phyloP scores from a whole-genome alignment of 73 alveolate species.

The Effrenium voratum region DNA sequence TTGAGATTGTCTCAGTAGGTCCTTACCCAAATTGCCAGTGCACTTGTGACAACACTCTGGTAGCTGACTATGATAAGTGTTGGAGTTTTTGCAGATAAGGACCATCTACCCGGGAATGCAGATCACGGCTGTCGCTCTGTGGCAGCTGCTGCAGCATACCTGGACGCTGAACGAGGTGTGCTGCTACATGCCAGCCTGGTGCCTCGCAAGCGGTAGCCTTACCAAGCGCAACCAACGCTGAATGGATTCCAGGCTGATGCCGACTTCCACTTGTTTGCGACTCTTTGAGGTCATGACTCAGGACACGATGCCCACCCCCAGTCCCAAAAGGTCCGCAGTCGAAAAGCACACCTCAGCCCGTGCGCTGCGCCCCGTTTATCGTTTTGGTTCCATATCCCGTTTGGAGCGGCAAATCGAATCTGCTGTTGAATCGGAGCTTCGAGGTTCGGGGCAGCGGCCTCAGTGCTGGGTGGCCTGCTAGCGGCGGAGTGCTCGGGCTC shows the following conservation, averaged over 20 bases:
- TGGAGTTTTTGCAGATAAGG: constrained; percentile 1
- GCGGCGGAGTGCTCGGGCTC: not conserved
- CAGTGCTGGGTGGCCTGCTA: not conserved
- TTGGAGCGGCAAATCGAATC: too few relatives aligned
- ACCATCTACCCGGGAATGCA: constrained; percentile 93
- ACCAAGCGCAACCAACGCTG: not conserved
- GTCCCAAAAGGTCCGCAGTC: too few relatives aligned
- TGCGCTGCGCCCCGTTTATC: too few relatives aligned
- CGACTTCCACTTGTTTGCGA: not conserved
- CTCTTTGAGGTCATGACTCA: too few relatives aligned
- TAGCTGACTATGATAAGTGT: not conserved
- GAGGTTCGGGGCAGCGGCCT: not conserved
- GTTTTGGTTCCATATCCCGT: too few relatives aligned
- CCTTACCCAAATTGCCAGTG: too few relatives aligned
- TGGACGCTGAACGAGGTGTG: constrained; percentile 77
- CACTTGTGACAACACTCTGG: not conserved
- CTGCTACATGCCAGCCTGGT: constrained; percentile 91
- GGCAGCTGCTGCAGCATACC: constrained; percentile 52
- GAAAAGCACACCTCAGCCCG: too few relatives aligned
- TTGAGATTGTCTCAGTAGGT: too few relatives aligned
- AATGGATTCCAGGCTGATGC: too few relatives aligned
- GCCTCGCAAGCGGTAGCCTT: not conserved
- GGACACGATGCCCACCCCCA: too few relatives aligned
- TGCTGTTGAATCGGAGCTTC: too few relatives aligned
- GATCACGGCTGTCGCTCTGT: constrained; percentile 64